These are phyloP conservation scores for Cytospora piceae DNA, from an alignment of 2,329 filamentous ascomycete genomes.

Conservation along the genomic window DNA sequence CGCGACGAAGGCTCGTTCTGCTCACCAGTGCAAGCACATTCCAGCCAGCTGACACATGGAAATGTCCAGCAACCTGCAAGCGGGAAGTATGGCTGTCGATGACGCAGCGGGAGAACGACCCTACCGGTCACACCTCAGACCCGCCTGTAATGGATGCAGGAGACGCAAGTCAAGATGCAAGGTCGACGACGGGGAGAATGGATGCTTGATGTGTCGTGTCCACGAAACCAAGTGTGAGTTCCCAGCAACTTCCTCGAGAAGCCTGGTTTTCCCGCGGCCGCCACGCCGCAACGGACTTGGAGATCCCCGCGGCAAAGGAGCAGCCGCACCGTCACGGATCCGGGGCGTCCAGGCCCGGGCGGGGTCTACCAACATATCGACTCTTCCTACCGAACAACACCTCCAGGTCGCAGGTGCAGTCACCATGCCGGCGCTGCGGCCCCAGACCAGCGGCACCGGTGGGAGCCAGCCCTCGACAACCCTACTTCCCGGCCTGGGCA, in stretches of 20 bases:
- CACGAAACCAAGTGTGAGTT: slow-evolving; percentile 62
- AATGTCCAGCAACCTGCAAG: not conserved
- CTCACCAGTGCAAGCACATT: not conserved
- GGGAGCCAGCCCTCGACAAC: slow-evolving; percentile 37
- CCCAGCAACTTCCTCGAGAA: slow-evolving; percentile 37
- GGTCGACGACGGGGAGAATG: slow-evolving; percentile 52
- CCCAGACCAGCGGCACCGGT: not conserved
- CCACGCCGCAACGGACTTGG: not conserved
- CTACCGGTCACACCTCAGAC: slow-evolving; percentile 64
- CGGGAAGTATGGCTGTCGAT: not conserved
- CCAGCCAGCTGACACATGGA: not conserved
- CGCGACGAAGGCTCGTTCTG: not conserved
- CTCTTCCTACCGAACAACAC: not conserved
- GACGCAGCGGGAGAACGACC: slow-evolving; percentile 44
- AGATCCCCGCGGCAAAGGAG: not conserved
- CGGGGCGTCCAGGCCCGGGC: not conserved
- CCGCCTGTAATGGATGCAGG: slow-evolving; percentile 63
- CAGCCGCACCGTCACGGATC: not conserved
- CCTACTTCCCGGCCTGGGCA: slow-evolving; percentile 35
- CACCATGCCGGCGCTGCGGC: not conserved
- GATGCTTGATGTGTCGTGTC: slow-evolving; percentile 61
- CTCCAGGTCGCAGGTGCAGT: not conserved
- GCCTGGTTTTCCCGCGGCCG: not conserved
- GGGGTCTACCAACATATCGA: not conserved
- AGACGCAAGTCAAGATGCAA: slow-evolving; percentile 65